phyloP scores from a whole-genome alignment of 2,329 filamentous ascomycete species.

The Penicillium glabrum region DNA sequence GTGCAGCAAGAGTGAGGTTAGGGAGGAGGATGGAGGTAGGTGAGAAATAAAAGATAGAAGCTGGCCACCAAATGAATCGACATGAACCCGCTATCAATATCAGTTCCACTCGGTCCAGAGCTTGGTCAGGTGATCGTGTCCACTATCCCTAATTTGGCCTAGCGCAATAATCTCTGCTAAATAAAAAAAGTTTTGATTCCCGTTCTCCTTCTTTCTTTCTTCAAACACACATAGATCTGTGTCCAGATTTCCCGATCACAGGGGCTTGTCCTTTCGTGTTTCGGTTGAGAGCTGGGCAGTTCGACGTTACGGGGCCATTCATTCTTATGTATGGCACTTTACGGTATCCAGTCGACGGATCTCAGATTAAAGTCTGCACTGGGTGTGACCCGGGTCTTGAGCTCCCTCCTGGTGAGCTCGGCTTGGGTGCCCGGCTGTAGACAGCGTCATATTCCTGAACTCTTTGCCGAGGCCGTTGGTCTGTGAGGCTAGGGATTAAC shows the following conservation, averaged over 20 bases:
- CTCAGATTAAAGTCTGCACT: slow-evolving; percentile 70
- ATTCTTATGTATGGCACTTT: slow-evolving; percentile 63
- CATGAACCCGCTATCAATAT: neutral
- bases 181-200: slow-evolving; percentile 35
- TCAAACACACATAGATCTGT: slow-evolving; percentile 71
- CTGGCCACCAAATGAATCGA: neutral
- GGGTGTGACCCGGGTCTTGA: slow-evolving; percentile 57
- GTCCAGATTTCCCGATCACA: slow-evolving; percentile 71
- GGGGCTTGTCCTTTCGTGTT: slow-evolving; percentile 49
- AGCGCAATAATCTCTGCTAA: slow-evolving; percentile 24
- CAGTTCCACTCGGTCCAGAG: neutral
- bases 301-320: slow-evolving; percentile 86
- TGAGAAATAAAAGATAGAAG: neutral
- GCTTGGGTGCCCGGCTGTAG: slow-evolving; percentile 53
- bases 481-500: slow-evolving; percentile 87
- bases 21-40: slow-evolving; percentile 1
- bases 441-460: slow-evolving; percentile 85
- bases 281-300: slow-evolving; percentile 81
- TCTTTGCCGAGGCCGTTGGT: slow-evolving; percentile 88
- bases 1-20: neutral
- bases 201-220: slow-evolving; percentile 40
- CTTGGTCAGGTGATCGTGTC: slow-evolving; percentile 11
- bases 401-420: slow-evolving; percentile 70
- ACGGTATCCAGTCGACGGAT: slow-evolving; percentile 92
- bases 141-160: slow-evolving; percentile 13